These are phyloP conservation scores for Ceratocystis cubensis DNA, from an alignment of 2,329 filamentous ascomycete species.

Conservation along the genomic window DNA sequence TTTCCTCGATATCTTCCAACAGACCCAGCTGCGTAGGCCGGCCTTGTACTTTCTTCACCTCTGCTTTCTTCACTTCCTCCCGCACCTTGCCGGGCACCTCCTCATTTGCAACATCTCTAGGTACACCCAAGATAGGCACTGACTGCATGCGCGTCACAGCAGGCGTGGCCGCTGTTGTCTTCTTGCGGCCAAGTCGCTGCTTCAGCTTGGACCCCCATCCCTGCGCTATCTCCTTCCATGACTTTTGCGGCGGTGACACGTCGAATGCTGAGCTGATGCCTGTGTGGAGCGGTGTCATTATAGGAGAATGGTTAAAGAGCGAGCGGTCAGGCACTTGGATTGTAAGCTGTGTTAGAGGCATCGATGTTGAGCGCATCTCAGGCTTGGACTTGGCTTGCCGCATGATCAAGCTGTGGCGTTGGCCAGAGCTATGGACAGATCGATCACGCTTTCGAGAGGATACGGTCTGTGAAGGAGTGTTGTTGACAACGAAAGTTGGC, in stretches of 20 bases:
- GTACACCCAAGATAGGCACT: neutral
- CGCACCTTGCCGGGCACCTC: neutral
- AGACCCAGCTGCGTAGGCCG: neutral
- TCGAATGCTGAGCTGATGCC: constrained; percentile 17
- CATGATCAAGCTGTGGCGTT: constrained; percentile 6
- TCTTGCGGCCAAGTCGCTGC: constrained; percentile 7
- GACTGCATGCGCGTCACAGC: constrained; percentile 5
- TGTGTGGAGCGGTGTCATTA: constrained; percentile 12
- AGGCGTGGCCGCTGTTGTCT: neutral
- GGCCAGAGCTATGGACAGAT: neutral
- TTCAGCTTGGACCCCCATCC: constrained; percentile 15
- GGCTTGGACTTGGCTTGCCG: constrained; percentile 7
- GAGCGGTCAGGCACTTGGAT: constrained; percentile 12
- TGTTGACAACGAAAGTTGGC: constrained; percentile 5
- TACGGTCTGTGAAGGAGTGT: constrained; percentile 7
- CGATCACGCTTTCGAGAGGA: constrained; percentile 10
- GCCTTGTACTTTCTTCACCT: neutral
- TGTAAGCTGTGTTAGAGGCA: constrained; percentile 2
- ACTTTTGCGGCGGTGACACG: constrained; percentile 15
- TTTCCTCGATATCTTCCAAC: neutral
- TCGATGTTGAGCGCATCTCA: constrained; percentile 5
- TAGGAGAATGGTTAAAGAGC: neutral
- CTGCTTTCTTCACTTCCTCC: neutral
- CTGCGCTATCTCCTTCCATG: constrained; percentile 13
- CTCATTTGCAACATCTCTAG: neutral